phyloP scores from a whole-genome alignment of 208 protist species.

The Leptomonas seymouri region DNA sequence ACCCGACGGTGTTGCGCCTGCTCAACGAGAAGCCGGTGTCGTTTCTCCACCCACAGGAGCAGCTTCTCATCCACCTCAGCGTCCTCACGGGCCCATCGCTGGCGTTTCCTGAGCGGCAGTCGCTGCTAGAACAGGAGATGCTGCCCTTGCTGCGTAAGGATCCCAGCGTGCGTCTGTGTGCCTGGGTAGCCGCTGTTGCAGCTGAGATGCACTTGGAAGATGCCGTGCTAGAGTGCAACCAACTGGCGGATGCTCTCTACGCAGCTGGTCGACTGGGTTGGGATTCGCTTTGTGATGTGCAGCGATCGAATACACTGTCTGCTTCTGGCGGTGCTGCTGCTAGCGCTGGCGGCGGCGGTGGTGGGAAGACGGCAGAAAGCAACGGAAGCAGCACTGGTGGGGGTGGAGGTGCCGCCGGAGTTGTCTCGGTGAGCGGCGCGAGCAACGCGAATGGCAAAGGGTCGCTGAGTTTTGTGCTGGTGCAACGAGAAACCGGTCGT shows the following conservation, averaged over 20 bases:
- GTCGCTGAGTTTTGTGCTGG: neutral
- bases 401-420: neutral
- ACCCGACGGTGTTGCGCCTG: slow-evolving; percentile 62
- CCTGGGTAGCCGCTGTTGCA: slow-evolving; percentile 56
- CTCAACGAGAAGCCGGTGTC: slow-evolving; percentile 28
- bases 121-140: slow-evolving; percentile 55
- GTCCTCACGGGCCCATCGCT: slow-evolving; percentile 42
- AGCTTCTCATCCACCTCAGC: slow-evolving; percentile 71
- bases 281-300: slow-evolving; percentile 42
- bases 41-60: slow-evolving; percentile 62
- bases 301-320: neutral
- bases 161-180: slow-evolving; percentile 82
- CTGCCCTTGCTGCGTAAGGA: slow-evolving; percentile 55
- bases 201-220: slow-evolving; percentile 62
- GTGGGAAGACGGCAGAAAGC: neutral
- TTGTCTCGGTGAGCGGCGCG: neutral
- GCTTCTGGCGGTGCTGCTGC: neutral
- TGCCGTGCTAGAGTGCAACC: slow-evolving; percentile 68
- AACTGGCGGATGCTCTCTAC: slow-evolving; percentile 76
- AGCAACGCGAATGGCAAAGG: slow-evolving; percentile 16
- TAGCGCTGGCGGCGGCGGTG: neutral
- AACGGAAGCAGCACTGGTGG: neutral
- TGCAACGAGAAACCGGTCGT: slow-evolving; percentile 2
- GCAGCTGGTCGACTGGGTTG: slow-evolving; percentile 69
- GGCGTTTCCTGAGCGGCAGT: slow-evolving; percentile 36